Evolutionary conservation across 257 asterid genomes (phyloP).

Genomic region (Verbascum thapsus): DNA sequence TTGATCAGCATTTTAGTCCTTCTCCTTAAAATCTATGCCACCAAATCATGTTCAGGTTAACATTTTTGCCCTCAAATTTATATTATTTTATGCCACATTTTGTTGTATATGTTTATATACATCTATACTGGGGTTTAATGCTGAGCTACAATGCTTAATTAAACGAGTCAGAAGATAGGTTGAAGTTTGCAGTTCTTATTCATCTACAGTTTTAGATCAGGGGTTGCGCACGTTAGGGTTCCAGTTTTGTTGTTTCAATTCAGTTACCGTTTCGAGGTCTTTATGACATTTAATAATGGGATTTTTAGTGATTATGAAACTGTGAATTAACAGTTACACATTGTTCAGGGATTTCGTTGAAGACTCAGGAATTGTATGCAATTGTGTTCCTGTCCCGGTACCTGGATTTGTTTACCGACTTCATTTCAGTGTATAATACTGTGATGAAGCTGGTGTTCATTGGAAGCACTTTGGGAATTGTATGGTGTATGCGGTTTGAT

Average conservation of each 20-base stretch:
- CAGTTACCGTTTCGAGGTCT: neutral
- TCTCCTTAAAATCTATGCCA: constrained; percentile 85
- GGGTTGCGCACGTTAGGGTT: constrained; percentile 34
- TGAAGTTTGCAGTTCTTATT: constrained; percentile 22
- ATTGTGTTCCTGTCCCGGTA: constrained; percentile 86
- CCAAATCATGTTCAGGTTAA: constrained; percentile 93
- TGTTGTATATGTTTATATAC: neutral
- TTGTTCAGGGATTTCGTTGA: constrained; percentile 75
- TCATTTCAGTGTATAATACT: constrained; percentile 79
- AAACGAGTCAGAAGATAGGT: constrained; percentile 19
- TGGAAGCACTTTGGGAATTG: constrained; percentile 82
- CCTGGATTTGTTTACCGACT: constrained; percentile 81
- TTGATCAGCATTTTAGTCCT: constrained; percentile 84
- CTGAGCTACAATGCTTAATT: constrained; percentile 21
- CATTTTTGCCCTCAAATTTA: constrained; percentile 23
- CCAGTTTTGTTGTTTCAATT: neutral
- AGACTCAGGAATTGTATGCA: constrained; percentile 92
- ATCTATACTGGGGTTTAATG: constrained; percentile 17
- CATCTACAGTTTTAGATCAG: constrained; percentile 23
- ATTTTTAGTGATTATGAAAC: neutral
- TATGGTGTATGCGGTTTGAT: constrained; percentile 89
- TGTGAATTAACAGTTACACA: constrained; percentile 30
- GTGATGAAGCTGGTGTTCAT: constrained; percentile 88
- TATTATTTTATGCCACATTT: constrained; percentile 15
- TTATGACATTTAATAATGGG: neutral